Base-by-base conservation (phyloP, 2,329 filamentous ascomycete genomes). In the Cladosporium sp. region DNA sequence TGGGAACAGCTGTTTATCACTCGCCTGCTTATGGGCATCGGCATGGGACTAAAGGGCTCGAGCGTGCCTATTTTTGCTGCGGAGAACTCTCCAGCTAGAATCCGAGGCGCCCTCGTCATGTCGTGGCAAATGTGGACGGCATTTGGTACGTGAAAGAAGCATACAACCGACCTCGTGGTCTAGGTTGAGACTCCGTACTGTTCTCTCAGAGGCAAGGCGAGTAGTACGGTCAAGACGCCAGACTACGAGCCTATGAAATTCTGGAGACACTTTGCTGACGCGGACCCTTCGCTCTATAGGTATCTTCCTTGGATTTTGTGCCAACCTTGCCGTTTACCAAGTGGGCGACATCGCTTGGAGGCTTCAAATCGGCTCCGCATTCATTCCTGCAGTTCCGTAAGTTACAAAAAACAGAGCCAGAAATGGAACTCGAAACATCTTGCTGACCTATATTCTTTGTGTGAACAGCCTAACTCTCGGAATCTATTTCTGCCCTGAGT, bases 61-160 rank as follows among this genome's bases (percentile, higher is more conserved):
- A 80, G 79, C 10, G 79, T 82, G 0, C 80, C 80, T 0, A 73
- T 80, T 23, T 87, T 83, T 69, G 82, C 83, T 23, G 84, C 85
- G 0, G 85, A 87, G 71, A 86, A 84, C 65, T 80, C 81, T 3
- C 85, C 85, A 3, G 81, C 84, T 11, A 76, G 82, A 1, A 83
- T 87, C 66, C 81, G 85, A 55, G 85, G 85, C 65, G 84, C 80
- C 21, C 73, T 87, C 11, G 85, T 86, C 56, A 86, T 86, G 83
- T 80, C 75, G 35, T 85, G 83, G 80, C 81, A 83, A 60, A 72
- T 82, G 66, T 83, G 79, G 78, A 80, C 79, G 5, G 81, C 80
- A 0, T 82, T 83, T 66, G 82, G 82, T 50, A 50, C 37, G 37
- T 44, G 37, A 44, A 21, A 7, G 37, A 44, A 44, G 18, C 6